Evolutionary conservation across 2,329 filamentous ascomycete genomes (phyloP).

Genomic region (Talaromyces sp.): DNA sequence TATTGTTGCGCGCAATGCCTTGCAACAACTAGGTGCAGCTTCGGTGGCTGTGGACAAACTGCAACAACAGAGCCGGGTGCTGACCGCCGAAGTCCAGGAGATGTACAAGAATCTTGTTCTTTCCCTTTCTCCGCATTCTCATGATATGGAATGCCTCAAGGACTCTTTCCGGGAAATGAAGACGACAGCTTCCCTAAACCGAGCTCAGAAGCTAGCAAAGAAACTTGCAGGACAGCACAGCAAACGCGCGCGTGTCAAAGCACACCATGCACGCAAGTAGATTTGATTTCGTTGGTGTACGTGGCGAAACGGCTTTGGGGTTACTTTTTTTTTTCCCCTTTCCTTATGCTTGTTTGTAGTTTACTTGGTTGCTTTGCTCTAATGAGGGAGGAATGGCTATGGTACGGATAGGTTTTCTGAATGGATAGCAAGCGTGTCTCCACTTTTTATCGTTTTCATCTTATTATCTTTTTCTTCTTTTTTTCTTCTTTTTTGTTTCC

Average conservation of each 20-base stretch:
- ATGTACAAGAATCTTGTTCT: conserved; percentile 24
- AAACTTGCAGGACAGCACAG: conserved; percentile 21
- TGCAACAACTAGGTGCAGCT: conserved; percentile 25
- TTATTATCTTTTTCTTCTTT: background rate
- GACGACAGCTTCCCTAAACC: conserved; percentile 25
- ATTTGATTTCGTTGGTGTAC: conserved; percentile 3
- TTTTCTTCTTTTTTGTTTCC: background rate
- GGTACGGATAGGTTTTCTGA: background rate
- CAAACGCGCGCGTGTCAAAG: background rate
- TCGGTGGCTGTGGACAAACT: conserved; percentile 21
- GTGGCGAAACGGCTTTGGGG: conserved; percentile 6
- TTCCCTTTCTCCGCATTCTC: conserved; percentile 17
- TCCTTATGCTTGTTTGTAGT: background rate
- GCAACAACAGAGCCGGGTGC: conserved; percentile 22
- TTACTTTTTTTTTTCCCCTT: background rate
- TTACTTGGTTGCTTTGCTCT: background rate
- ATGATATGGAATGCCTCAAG: conserved; percentile 19
- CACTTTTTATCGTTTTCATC: background rate
- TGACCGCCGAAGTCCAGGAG: conserved; percentile 23
- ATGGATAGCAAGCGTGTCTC: background rate
- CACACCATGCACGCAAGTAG: background rate
- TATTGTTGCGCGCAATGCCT: conserved; percentile 23
- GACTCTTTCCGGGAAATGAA: conserved; percentile 22
- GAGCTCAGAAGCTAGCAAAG: conserved; percentile 30
- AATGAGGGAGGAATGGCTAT: background rate